Evolutionary conservation across 352 stramenopile genomes (phyloP).

Genomic region (Pythium brachiatum): DNA sequence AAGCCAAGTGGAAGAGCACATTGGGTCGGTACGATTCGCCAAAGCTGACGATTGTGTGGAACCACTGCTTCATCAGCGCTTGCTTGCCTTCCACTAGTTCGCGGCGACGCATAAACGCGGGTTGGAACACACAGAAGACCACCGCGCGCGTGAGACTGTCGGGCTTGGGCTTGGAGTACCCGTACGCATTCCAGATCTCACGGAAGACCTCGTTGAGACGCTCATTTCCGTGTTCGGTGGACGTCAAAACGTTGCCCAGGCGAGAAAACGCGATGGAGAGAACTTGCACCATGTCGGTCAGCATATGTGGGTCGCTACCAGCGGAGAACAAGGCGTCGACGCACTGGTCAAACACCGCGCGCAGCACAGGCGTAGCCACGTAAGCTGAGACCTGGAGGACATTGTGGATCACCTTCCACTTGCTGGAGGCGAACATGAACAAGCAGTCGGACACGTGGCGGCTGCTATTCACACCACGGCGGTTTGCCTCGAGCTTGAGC

Average conservation of each 20-base stretch:
- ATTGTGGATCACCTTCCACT: conserved; percentile 55
- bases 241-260: conserved; percentile 36
- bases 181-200: conserved; percentile 69
- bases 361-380: conserved; percentile 40
- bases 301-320: conserved; percentile 49
- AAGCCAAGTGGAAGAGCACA: conserved; percentile 76
- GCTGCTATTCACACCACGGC: conserved; percentile 22
- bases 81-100: conserved; percentile 19
- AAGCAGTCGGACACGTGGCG: conserved; percentile 20
- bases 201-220: conserved; percentile 44
- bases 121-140: conserved; percentile 70
- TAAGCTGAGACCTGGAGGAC: conserved; percentile 52
- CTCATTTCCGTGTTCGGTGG: conserved; percentile 14
- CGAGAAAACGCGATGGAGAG: conserved; percentile 49
- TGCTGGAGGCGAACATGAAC: conserved; percentile 45
- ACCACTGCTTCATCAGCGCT: conserved; percentile 55
- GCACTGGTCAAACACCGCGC: conserved; percentile 35
- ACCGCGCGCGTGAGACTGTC: conserved; percentile 65
- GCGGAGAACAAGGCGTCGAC: conserved; percentile 51
- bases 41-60: conserved; percentile 49
- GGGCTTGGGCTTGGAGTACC: conserved; percentile 63
- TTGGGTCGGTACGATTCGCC: conserved; percentile 63
- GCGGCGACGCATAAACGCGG: conserved; percentile 43
- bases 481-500: conserved; percentile 12
- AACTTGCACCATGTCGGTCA: conserved; percentile 72